Conservation (phyloP, 164 flowering plant genomes). For the Echeveria elegans region DNA sequence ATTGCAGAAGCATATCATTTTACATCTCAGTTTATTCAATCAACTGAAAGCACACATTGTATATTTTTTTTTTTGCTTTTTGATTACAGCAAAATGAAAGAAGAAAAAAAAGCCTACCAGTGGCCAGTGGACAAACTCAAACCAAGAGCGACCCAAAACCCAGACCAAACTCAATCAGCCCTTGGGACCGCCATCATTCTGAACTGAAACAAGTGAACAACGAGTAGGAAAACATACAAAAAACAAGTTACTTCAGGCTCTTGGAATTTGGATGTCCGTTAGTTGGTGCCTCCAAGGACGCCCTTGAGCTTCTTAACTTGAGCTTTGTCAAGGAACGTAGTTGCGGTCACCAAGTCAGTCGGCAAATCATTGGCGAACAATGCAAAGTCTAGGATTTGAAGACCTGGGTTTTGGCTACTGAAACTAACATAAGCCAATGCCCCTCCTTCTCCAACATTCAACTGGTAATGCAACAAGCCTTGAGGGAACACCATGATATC, state of each 20-base stretch:
- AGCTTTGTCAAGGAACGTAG: slow-evolving; percentile 51
- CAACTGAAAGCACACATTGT: background rate
- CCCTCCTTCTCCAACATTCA: slow-evolving; percentile 28
- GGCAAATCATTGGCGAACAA: slow-evolving; percentile 49
- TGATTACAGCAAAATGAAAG: background rate
- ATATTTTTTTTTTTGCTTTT: no score
- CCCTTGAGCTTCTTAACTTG: slow-evolving; percentile 60
- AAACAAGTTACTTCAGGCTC: background rate
- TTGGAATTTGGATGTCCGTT: background rate
- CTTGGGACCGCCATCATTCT: background rate
- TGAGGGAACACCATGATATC: slow-evolving; percentile 56
- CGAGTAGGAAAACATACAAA: background rate
- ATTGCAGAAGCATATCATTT: no score
- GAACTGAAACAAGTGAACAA: background rate
- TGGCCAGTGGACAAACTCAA: background rate
- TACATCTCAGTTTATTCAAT: background rate
- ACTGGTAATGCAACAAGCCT: slow-evolving; percentile 54
- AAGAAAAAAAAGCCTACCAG: background rate
- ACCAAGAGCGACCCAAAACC: no score
- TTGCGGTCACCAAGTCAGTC: slow-evolving; percentile 29
- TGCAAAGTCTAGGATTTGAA: slow-evolving; percentile 44
- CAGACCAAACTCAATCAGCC: background rate
- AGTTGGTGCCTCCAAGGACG: slow-evolving; percentile 55
- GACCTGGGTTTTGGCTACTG: slow-evolving; percentile 50
- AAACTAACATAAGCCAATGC: slow-evolving; percentile 45